phyloP scores from a whole-genome alignment of 139 green algal genomes.

The Coelastrella sp. region DNA sequence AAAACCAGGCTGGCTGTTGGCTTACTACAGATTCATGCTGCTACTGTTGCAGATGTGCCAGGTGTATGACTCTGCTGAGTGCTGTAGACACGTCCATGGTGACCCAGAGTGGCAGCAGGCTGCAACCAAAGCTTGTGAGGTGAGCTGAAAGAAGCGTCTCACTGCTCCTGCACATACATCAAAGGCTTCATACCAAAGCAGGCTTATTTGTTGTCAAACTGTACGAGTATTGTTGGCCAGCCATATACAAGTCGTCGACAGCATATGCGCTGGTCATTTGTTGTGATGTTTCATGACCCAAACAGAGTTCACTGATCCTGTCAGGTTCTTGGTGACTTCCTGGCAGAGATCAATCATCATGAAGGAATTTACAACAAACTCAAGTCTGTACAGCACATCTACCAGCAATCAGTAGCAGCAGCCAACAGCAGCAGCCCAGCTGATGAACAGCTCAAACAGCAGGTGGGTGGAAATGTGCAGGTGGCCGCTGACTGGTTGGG shows the following conservation, averaged over 20 bases:
- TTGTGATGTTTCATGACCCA: no score
- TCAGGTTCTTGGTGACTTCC: constrained; percentile 45
- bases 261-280: no score
- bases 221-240: no score
- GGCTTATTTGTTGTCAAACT: neutral
- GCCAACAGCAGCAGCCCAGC: constrained; percentile 18
- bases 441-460: neutral
- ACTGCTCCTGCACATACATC: neutral
- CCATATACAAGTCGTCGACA: no score
- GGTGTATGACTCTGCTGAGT: constrained; percentile 60
- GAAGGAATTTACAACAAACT: constrained; percentile 59
- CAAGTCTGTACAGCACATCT: neutral
- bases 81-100: constrained; percentile 56
- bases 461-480: constrained; percentile 1
- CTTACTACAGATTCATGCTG: neutral
- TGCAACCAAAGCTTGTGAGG: constrained; percentile 46
- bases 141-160: neutral
- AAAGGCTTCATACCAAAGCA: no score
- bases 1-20: no score
- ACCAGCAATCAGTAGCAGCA: neutral
- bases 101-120: constrained; percentile 47
- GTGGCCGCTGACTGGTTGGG: no score
- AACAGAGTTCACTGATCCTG: neutral
- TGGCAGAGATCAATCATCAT: constrained; percentile 62
- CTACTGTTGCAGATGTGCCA: constrained; percentile 55